Evolutionary conservation across 768 basidiomycete genomes (phyloP).

Genomic region (Baorangia bicolor): DNA sequence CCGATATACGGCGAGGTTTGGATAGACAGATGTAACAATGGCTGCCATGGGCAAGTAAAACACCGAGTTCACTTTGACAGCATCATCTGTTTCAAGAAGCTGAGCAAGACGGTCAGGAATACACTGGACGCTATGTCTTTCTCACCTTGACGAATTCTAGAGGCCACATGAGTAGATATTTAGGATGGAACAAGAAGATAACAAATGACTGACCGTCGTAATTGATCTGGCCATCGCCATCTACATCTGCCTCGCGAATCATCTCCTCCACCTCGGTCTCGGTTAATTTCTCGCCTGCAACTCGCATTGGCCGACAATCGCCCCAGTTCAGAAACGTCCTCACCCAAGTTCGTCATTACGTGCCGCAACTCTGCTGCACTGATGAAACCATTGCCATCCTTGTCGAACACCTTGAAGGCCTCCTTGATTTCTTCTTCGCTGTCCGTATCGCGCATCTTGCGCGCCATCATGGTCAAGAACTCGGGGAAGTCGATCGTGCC

Average conservation of each 20-base stretch:
- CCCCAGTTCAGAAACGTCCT: slow-evolving; percentile 18
- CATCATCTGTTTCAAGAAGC: slow-evolving; percentile 58
- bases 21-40: slow-evolving; percentile 1
- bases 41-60: slow-evolving; percentile 17
- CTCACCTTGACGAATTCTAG: slow-evolving; percentile 76
- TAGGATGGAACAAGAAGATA: background rate
- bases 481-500: slow-evolving; percentile 85
- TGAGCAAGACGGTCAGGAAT: slow-evolving; percentile 5
- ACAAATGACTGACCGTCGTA: slow-evolving; percentile 59
- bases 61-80: slow-evolving; percentile 52
- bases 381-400: slow-evolving; percentile 92
- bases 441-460: slow-evolving; percentile 91
- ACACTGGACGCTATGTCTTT: background rate
- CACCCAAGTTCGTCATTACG: slow-evolving; percentile 90
- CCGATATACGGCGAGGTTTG: slow-evolving; percentile 2
- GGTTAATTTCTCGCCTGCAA: slow-evolving; percentile 77
- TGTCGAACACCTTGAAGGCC: slow-evolving; percentile 97
- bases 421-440: slow-evolving; percentile 93
- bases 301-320: background rate
- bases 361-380: slow-evolving; percentile 81
- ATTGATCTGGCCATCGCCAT: slow-evolving; percentile 93
- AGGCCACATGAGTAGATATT: background rate
- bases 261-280: slow-evolving; percentile 92
- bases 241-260: slow-evolving; percentile 94
- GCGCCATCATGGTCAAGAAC: slow-evolving; percentile 82